Base-by-base conservation (phyloP, 306 rosid genomes). In the Cucurbita maxima region DNA sequence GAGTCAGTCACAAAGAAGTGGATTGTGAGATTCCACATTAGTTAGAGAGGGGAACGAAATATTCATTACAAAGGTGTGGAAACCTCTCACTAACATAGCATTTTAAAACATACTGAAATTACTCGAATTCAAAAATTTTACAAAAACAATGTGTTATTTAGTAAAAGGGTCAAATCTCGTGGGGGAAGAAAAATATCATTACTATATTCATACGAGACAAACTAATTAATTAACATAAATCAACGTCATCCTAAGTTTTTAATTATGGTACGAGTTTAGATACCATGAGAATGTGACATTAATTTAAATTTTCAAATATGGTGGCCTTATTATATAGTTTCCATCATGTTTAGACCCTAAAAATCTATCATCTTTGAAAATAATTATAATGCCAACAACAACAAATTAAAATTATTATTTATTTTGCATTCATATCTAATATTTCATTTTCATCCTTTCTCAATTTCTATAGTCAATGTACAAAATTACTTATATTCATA, bases 121-220 rank as follows among this genome's bases (percentile, higher is more conserved):
- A 54, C 30, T 50, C 18, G 7, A 7, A n/a, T 54, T 54, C 0
- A 3, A 30, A 59, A 59, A 4, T 0, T 40, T 30, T 59, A 58
- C 10, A 58, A 58, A 30, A 58, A 20, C 5, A 10, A 58, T 58
- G 25, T 1, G 0, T 58, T 58, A 25, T 58, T 38, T 5, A 30
- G 66, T 58, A 58, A 58, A 58, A 58, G 64, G 43, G 64, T 59
- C 66, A 59, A 25, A 59, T 10, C 66, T 59, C 66, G 66, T 59
- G 66, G 18, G 66, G 16, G 41, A 34, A 22, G 6, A 10, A 30
- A 30, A 53, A 53, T 53, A 10, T 15, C 19, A 10, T 10, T 52
- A 52, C 9, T 10, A 58, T 20, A 13, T 59, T 59, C 66, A 59
- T 59, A 59, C 9, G 15, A 25, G 12, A 45, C 51, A 45, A 45